Base-by-base conservation (phyloP, 768 basidiomycete genomes). In the Tulasnella sp. region DNA sequence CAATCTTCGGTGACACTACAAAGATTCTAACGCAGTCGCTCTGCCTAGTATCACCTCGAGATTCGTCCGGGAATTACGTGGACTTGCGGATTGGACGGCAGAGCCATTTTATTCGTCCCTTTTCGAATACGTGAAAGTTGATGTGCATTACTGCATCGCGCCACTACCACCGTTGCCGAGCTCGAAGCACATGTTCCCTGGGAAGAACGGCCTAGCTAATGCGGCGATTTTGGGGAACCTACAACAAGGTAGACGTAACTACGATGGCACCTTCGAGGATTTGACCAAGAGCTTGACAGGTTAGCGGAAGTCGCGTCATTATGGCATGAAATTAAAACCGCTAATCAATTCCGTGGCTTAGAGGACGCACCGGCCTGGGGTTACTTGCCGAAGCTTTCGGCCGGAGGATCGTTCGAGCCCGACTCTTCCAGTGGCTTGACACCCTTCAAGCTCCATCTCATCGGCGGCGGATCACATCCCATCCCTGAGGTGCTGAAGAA, bases 401-500 rank as follows among this genome's bases (percentile, higher is more conserved):
- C 22, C 17, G 38, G 7, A 15, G 15, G 11, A 17, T 29, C 29
- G 15, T 53, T n/a, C 31, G 29, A 31, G 4, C 52, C 52, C 22
- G 52, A 34, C 21, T 31, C 31, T 17, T 27, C n/a, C 45, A 21
- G 19, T n/a, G 19, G 29, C n/a, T 29, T 31, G 29, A 24, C 29
- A 15, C 52, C 52, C 7, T 53, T 53, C 38, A 22, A 53, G n/a
- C 38, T 53, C 17, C 52, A 53, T 42, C 31, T 53, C 2, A n/a
- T 53, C 38, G 52, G 52, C 29, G 29, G 38, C 17, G 52, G 52
- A 7, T 38, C 19, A 31, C 19, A 31, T 19, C 34, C 5, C 3
- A 65, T 75, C 3, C 75, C 74, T 1, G 60, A 64, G n/a, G 70
- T 69, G 54, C 67, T 76, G n/a, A 62, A 65, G 19, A 67, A 75